Evolutionary conservation across 768 basidiomycete species (phyloP).

Genomic region (Pholiota molesta): DNA sequence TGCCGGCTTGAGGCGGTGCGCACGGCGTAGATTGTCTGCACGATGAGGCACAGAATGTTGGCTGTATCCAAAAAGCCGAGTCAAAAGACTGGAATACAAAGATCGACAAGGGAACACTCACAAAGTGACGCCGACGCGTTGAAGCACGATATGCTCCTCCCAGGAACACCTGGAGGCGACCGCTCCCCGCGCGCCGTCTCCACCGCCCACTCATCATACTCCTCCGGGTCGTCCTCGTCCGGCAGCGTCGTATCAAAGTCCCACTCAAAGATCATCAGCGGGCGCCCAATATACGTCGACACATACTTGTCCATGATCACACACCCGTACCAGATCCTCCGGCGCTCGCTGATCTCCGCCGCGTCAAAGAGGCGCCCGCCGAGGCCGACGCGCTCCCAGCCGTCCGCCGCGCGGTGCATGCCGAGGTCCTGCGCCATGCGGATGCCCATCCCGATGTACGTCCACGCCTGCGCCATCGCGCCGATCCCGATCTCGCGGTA

Average conservation of each 20-base stretch:
- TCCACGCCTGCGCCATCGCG: constrained; percentile 88
- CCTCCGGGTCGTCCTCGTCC: constrained; percentile 64
- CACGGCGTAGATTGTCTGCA: constrained; percentile 74
- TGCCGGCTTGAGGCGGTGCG: constrained; percentile 58
- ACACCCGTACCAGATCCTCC: constrained; percentile 79
- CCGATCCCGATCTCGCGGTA: constrained; percentile 89
- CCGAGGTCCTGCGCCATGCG: constrained; percentile 93
- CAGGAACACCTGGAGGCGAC: constrained; percentile 38
- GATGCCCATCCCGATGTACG: constrained; percentile 84
- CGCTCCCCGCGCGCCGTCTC: constrained; percentile 30
- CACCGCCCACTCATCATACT: constrained; percentile 54
- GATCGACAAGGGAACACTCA: constrained; percentile 35
- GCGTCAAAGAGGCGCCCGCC: constrained; percentile 56
- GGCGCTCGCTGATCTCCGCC: constrained; percentile 68
- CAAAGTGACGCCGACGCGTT: constrained; percentile 74
- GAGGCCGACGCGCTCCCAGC: constrained; percentile 66
- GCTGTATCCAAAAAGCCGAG: constrained; percentile 42
- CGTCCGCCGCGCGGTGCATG: constrained; percentile 80
- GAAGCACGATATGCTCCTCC: constrained; percentile 72
- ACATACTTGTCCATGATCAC: constrained; percentile 81
- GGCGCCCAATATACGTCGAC: constrained; percentile 77
- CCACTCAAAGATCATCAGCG: constrained; percentile 71
- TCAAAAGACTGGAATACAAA: neutral
- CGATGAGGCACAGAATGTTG: constrained; percentile 65
- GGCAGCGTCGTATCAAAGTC: constrained; percentile 80